These are phyloP conservation scores for Sporothrix variecibatus DNA, from an alignment of 2,329 filamentous ascomycete species.

Conservation along the genomic window DNA sequence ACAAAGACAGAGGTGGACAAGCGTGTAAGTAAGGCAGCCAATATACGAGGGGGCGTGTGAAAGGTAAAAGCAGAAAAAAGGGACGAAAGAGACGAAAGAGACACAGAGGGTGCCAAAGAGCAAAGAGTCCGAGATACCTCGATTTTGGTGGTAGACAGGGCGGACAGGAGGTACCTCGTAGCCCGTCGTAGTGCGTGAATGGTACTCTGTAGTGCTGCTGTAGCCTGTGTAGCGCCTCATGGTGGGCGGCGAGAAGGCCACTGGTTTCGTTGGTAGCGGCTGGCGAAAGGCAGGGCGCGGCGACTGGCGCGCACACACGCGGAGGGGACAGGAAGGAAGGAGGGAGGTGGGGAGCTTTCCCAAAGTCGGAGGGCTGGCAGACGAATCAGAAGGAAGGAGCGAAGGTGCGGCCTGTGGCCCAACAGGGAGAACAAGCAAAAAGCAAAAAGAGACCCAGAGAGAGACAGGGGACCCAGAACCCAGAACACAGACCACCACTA, in stretches of 20 bases:
- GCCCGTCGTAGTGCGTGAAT: constrained; percentile 15
- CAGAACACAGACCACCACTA: neutral
- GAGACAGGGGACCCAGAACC: constrained; percentile 6
- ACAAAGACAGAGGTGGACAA: constrained; percentile 15
- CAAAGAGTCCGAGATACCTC: neutral
- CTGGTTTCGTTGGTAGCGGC: constrained; percentile 12
- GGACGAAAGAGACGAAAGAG: neutral
- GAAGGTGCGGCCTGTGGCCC: neutral
- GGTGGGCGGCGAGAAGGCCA: constrained; percentile 8
- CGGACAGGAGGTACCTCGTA: neutral
- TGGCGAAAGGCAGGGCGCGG: neutral
- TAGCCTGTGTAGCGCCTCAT: constrained; percentile 15
- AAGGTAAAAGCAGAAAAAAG: neutral
- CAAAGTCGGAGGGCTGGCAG: constrained; percentile 17
- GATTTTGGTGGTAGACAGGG: neutral
- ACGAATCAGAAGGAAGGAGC: constrained; percentile 21
- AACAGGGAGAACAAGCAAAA: neutral
- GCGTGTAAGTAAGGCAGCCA: constrained; percentile 24
- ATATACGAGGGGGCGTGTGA: constrained; percentile 23
- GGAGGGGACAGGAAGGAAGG: neutral
- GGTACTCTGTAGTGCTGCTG: constrained; percentile 12
- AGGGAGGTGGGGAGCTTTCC: constrained; percentile 1
- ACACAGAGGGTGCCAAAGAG: too few relatives aligned
- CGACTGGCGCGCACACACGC: constrained; percentile 2
- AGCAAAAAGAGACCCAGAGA: neutral